A percentile compares a stretch with the other conserved stretches of the same genome.
These are phyloP conservation scores for Stropharia rugosoannulata DNA, from an alignment of 768 basidiomycete species.

Conservation along the genomic window DNA sequence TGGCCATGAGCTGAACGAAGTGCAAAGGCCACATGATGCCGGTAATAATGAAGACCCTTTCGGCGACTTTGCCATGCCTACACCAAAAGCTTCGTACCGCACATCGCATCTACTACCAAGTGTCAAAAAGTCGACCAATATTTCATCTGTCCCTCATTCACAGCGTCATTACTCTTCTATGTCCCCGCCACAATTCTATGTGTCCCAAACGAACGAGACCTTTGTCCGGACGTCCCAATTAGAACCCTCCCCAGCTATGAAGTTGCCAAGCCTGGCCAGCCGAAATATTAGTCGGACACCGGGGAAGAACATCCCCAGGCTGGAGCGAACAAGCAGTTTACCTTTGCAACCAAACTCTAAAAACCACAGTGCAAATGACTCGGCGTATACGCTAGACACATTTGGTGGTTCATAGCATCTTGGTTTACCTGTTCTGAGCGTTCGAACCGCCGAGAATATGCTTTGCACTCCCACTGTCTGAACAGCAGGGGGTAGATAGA, in stretches of 20 bases:
- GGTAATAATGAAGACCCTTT: conserved; percentile 7
- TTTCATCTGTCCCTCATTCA: conserved; percentile 14
- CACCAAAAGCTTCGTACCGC: conserved; percentile 22
- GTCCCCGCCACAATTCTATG: conserved; percentile 32
- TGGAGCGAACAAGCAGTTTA: conserved; percentile 1
- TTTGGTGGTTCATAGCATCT: background rate
- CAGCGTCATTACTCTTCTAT: conserved; percentile 25
- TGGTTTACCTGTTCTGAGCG: background rate
- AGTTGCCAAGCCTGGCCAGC: conserved; percentile 35
- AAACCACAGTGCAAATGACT: background rate
- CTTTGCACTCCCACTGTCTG: too few species aligned
- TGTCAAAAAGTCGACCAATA: conserved; percentile 1
- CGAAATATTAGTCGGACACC: conserved; percentile 20
- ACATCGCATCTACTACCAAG: conserved; percentile 8
- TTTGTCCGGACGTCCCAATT: conserved; percentile 48
- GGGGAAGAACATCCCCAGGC: conserved; percentile 6
- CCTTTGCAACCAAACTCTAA: conserved; percentile 6
- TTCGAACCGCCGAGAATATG: too few species aligned
- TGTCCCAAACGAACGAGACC: conserved; percentile 32
- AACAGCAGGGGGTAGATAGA: too few species aligned
- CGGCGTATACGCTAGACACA: background rate
- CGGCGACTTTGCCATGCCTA: conserved; percentile 18
- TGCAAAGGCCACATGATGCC: conserved; percentile 19
- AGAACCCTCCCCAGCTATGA: conserved; percentile 55
- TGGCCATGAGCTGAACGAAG: conserved; percentile 47